Evolutionary conservation across 1,139 yeast genomes (phyloP), one percentile per base, ranked within the genome.

Genomic region (Schizosaccharomyces versatilis): DNA sequence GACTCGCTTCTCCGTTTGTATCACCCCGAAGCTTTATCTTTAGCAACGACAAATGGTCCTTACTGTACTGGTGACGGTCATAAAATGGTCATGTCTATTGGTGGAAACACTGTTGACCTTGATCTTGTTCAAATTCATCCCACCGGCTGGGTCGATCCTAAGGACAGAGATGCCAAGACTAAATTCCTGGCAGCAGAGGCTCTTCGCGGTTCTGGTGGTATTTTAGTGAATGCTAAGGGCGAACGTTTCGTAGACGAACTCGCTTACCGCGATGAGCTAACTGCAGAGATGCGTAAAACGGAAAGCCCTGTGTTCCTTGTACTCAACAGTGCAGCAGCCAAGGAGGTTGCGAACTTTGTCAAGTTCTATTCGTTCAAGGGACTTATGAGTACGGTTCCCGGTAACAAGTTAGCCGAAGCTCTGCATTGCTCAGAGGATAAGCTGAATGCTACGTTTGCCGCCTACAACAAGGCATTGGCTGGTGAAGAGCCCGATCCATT

Each of bases 51-150:
- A 0, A 81, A 82, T 63, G 84, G 86, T 14, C 71, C 70, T 41
- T 83, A 80, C 61, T 84, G 93, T 2, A 75, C 85, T 3, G 90
- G 90, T 15, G 90, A 82, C 64, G 86, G 88, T 1, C 84, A 80
- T 60, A 72, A 74, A 56, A 71, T 83, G 56, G 69, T 80, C 58
- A 72, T 76, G 65, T 73, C 73, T 55, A 59, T 70, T 24, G 76
- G 81, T 38, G 93, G 84, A 9, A 68, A 73, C 42, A 75, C 81
- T 48, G 75, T 81, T 51, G 86, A 81, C 64, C 73, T 82, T 77
- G 84, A 81, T 53, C 80, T 81, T 65, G 78, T 82, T 47, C 94
- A 83, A 66, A 81, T 83, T 14, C 88, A 81, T 61, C 94, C 94
- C 32, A 81, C 93, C 7, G 94, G 94, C 0, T 74, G 83, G 61